These are phyloP conservation scores for Solanum virginianum DNA, from an alignment of 257 asterid species.

Conservation along the genomic window DNA sequence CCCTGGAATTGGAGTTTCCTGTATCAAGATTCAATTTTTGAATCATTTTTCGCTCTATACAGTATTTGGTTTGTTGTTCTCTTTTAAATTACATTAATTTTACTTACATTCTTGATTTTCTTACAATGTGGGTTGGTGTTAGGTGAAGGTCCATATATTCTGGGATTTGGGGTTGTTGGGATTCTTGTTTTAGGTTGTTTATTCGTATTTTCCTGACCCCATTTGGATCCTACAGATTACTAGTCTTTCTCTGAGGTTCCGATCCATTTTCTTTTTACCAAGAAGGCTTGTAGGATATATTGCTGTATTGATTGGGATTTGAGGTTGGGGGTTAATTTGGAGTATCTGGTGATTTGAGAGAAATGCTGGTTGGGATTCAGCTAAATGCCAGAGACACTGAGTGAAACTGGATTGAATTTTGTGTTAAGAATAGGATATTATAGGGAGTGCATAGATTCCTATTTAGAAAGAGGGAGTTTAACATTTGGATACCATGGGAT, in stretches of 20 bases:
- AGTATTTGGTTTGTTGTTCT: background rate
- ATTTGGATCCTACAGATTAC: slow-evolving; percentile 5
- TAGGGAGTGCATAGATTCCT: slow-evolving; percentile 29
- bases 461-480: slow-evolving; percentile 35
- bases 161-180: slow-evolving; percentile 27
- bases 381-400: slow-evolving; percentile 28
- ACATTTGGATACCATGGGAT: slow-evolving; percentile 47
- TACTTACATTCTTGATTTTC: slow-evolving; percentile 5
- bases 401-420: slow-evolving; percentile 23
- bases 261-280: background rate
- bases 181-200: background rate
- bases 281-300: background rate
- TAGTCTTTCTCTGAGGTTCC: background rate
- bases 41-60: background rate
- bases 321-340: slow-evolving; percentile 1
- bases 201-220: background rate
- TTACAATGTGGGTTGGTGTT: slow-evolving; percentile 44
- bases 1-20: slow-evolving; percentile 2
- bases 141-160: slow-evolving; percentile 12
- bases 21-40: slow-evolving; percentile 2
- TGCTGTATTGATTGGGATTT: background rate
- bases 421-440: slow-evolving; percentile 14
- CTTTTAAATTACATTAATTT: background rate
- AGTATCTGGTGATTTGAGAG: slow-evolving; percentile 6
- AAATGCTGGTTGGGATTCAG: slow-evolving; percentile 25